phyloP scores from a whole-genome alignment of 129 eudicot species.

The Rutidosis leptorrhynchoides region DNA sequence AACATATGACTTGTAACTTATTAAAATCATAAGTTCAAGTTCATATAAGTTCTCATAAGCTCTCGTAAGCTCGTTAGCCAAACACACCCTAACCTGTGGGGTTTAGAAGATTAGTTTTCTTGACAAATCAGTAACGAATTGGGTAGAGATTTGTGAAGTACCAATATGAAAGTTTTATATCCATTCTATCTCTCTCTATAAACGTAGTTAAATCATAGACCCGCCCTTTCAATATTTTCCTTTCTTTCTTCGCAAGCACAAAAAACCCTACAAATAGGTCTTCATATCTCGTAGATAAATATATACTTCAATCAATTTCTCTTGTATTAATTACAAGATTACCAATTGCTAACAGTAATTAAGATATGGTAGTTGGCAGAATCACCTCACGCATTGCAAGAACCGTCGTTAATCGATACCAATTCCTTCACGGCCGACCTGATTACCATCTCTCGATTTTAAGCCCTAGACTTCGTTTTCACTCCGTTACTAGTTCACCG shows the following conservation, averaged over 20 bases:
- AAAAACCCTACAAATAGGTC: slow-evolving; percentile 6
- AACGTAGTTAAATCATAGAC: no score
- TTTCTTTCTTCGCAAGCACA: slow-evolving; percentile 22
- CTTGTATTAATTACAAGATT: not conserved
- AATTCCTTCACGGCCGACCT: slow-evolving; percentile 32
- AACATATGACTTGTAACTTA: no score
- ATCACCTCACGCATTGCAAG: slow-evolving; percentile 47
- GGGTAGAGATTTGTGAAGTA: no score
- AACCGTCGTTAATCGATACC: slow-evolving; percentile 35
- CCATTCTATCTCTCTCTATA: no score
- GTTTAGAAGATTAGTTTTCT: no score
- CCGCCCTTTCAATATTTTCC: not conserved
- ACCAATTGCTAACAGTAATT: not conserved
- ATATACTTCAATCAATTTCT: slow-evolving; percentile 4
- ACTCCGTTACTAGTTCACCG: slow-evolving; percentile 32
- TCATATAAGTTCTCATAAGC: no score
- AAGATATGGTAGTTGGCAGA: slow-evolving; percentile 38
- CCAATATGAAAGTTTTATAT: no score
- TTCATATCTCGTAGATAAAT: no score
- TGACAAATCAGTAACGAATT: no score
- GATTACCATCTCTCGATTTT: slow-evolving; percentile 15
- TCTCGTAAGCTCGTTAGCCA: no score
- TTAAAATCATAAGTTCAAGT: no score
- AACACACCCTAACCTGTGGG: no score
- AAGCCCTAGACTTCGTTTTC: slow-evolving; percentile 31